Evolutionary conservation across 2,329 filamentous ascomycete species (phyloP), one percentile per base, ranked within the genome.

Genomic region (Berkeleyomyces basicola): DNA sequence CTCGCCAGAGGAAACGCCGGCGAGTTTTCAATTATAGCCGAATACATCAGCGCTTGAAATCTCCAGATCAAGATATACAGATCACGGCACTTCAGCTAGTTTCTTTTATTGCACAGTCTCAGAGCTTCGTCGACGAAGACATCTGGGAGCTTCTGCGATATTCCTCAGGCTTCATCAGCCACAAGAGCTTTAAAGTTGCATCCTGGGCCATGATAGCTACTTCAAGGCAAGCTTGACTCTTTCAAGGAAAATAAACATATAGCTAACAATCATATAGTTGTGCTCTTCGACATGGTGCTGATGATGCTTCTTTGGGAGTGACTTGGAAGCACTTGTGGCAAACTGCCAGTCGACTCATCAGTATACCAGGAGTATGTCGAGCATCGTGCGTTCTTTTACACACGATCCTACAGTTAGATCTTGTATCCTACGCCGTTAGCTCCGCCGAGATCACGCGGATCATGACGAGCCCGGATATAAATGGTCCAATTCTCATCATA

Each of bases 121-220:
- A 72, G 59, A 72, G 75, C 33, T 70, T 81, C 0, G 71, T 76
- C 3, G 67, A 73, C 40, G 79, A 84, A 40, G 79, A 82, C 9
- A 73, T 86, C 36, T 71, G 74, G 4, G 76, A 78, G 0, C 70
- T 86, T 3, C 70, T 93, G 2, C 76, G 78, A 7, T 78, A 80
- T 51, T 73, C 95, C 16, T 58, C 78, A 14, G 72, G 74, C 9
- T 77, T 80, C 61, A 81, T 87, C 51, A 78, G 81, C 7, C 87
- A 93, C 69, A 91, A 95, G 68, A 84, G 86, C 67, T 74, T 75
- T 11, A 72, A 73, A 7, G 75, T 85, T 47, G 81, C 85, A 6
- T 88, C 85, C 0, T 99, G 93, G 93, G 86, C 90, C 16, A 83
- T 95, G 76, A 72, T 96, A 61, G 86, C 85, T n/a, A 82, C 90